Conservation (phyloP, 2,329 filamentous ascomycete species). For the Trichoderma gracile region DNA sequence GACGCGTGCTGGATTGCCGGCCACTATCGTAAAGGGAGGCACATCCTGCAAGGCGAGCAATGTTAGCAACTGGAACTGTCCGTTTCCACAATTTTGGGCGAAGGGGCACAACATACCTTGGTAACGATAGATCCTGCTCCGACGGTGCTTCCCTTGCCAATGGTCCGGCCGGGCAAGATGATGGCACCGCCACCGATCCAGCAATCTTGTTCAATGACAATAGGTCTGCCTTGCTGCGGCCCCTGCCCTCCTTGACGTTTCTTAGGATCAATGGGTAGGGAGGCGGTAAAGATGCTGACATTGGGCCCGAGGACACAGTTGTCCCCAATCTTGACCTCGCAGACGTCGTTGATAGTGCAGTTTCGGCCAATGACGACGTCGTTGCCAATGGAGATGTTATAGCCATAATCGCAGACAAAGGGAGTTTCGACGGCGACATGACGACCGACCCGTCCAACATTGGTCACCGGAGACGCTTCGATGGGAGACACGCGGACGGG, state of each 20-base stretch:
- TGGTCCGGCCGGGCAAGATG: conserved; percentile 75
- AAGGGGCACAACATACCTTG: conserved; percentile 51
- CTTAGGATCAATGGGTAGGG: conserved; percentile 70
- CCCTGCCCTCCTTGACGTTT: conserved; percentile 73
- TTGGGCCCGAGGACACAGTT: conserved; percentile 77
- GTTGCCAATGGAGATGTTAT: conserved; percentile 86
- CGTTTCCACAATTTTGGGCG: neutral
- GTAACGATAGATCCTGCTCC: conserved; percentile 85
- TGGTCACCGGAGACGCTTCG: conserved; percentile 52
- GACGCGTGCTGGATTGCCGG: conserved; percentile 68
- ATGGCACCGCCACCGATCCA: conserved; percentile 78
- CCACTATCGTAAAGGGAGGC: conserved; percentile 66
- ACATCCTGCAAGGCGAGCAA: conserved; percentile 50
- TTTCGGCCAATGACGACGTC: conserved; percentile 81
- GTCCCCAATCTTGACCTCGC: conserved; percentile 76
- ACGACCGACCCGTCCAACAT: conserved; percentile 67
- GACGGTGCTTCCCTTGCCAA: conserved; percentile 76
- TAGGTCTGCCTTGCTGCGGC: conserved; percentile 66
- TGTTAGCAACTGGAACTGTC: conserved; percentile 29
- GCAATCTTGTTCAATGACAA: conserved; percentile 82
- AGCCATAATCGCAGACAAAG: conserved; percentile 92
- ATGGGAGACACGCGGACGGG: conserved; percentile 58
- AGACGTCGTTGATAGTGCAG: conserved; percentile 86
- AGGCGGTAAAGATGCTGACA: conserved; percentile 81
- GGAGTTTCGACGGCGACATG: conserved; percentile 80